Evolutionary conservation across 139 green algal genomes (phyloP).

Genomic region (Asterochloris erici): DNA sequence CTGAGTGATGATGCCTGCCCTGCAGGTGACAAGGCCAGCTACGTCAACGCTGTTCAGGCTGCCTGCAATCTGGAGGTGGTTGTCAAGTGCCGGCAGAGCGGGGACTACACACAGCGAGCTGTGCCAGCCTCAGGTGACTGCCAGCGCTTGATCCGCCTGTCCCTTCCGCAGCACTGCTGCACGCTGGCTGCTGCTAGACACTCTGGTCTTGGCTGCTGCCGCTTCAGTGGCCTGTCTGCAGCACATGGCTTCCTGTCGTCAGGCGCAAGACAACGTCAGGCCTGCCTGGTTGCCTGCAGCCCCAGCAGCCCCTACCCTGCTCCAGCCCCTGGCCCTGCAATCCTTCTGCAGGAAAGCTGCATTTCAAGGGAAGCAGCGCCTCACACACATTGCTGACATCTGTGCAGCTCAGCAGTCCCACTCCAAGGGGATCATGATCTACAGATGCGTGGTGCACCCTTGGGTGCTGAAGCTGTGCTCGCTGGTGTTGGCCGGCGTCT

Average conservation of each 20-base stretch:
- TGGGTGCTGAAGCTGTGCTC: constrained; percentile 36
- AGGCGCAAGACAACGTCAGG: too few species aligned
- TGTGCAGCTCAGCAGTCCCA: neutral
- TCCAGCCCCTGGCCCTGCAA: too few species aligned
- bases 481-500: constrained; percentile 46
- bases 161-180: too few species aligned
- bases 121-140: neutral
- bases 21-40: constrained; percentile 43
- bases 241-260: too few species aligned
- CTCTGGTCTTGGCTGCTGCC: too few species aligned
- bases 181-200: too few species aligned
- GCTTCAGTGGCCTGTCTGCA: too few species aligned
- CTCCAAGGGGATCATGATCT: constrained; percentile 25
- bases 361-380: neutral
- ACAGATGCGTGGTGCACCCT: constrained; percentile 44
- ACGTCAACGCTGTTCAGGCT: constrained; percentile 54
- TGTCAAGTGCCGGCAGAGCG: constrained; percentile 36
- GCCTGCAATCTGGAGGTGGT: constrained; percentile 64
- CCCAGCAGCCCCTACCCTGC: too few species aligned
- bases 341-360: too few species aligned
- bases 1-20: too few species aligned
- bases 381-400: neutral
- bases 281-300: too few species aligned
- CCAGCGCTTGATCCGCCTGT: neutral
- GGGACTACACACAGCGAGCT: constrained; percentile 12